Evolutionary conservation across 345 rosid genomes (phyloP).

Genomic region (Durio zibethinus): DNA sequence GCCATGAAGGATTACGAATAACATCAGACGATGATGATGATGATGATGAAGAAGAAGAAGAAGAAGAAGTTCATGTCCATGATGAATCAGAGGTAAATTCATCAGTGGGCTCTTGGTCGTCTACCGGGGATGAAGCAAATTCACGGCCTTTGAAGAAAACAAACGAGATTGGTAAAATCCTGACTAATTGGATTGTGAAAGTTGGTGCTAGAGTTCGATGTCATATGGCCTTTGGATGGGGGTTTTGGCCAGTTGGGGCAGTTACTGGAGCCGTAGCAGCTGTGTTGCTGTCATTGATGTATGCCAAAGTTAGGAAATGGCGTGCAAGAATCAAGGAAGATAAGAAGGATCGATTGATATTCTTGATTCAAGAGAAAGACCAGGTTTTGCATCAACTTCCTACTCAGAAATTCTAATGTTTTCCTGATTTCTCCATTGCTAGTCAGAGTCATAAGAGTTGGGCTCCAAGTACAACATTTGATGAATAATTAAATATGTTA

Average conservation of each 20-base stretch:
- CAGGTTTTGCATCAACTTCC: slow-evolving; percentile 25
- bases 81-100: slow-evolving; percentile 13
- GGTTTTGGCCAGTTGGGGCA: slow-evolving; percentile 28
- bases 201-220: slow-evolving; percentile 26
- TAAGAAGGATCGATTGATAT: slow-evolving; percentile 20
- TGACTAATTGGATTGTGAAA: slow-evolving; percentile 21
- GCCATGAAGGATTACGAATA: slow-evolving; percentile 31
- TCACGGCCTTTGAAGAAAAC: slow-evolving; percentile 12
- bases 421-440: not conserved
- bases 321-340: slow-evolving; percentile 23
- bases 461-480: not conserved
- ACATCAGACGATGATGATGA: no score
- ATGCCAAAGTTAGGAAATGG: slow-evolving; percentile 25
- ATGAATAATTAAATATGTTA: not conserved
- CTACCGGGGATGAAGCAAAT: not conserved
- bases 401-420: not conserved
- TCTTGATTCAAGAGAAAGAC: slow-evolving; percentile 45
- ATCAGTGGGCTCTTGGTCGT: slow-evolving; percentile 10
- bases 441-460: not conserved
- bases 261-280: slow-evolving; percentile 22
- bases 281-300: slow-evolving; percentile 22
- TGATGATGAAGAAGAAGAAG: no score
- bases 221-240: slow-evolving; percentile 14
- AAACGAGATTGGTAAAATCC: slow-evolving; percentile 3
- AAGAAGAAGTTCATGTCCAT: not conserved